Base-by-base conservation (phyloP, 164 flowering plant genomes). In the Vitis cinerea region DNA sequence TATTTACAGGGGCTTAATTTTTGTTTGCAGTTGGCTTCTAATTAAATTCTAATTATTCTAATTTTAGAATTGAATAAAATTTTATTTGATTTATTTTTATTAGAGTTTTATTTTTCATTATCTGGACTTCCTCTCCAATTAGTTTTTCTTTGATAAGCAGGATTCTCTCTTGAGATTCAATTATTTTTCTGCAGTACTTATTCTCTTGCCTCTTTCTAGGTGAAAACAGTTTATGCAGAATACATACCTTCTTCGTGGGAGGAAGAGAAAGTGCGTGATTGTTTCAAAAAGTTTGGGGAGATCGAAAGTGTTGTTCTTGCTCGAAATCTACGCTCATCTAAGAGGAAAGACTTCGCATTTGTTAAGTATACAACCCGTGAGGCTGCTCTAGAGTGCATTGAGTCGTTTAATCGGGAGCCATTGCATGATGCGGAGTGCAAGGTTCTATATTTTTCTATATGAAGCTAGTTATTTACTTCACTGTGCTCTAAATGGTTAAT, bases 311-410 rank as follows among this genome's bases (percentile, higher is more conserved):
- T 82, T 64, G 71, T 58, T 50, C 84, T 82, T 69, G 80, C 82
- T 49, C 72, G 77, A 63, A 70, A 79, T 75, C 67, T 82, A 10
- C 79, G 61, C 27, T 57, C 74, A 30, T 60, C 84, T 14, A 74
- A 62, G 77, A 72, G 84, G 68, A 79, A 82, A 64, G 84, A 82
- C 70, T 77, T 76, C 65, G 84, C 81, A n/a, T 79, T 82, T 72
- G 71, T 82, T 47, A 71, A 74, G 63, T 82, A 66, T 61, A 61
- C 63, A 50, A 77, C 69, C 52, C 81, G 77, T 11, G 82, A 82
- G 56, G 78, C 84, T 72, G 84, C 84, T 66, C 73, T 82, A 53
- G 61, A 71, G 14, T 82, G 84, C 63, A 68, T 82, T 57, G 79
- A 79, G 66, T 73, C 82, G 6, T 53, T 82, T 66, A 74, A 47